Base-by-base conservation (phyloP, 352 stramenopile species). In the Phytopythium cucurbitacearum region DNA sequence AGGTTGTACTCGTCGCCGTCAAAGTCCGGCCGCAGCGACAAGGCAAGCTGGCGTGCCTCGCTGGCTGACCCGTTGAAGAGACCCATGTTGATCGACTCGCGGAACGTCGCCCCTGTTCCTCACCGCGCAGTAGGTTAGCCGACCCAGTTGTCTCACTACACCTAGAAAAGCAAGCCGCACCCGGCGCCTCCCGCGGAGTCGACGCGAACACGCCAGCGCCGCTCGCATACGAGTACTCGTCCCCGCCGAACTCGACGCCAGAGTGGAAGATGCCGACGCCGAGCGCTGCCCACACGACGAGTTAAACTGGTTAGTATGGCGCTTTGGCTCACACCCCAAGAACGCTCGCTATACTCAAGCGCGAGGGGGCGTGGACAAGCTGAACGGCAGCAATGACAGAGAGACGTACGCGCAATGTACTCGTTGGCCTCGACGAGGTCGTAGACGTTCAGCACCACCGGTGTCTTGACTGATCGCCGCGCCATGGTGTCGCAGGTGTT, bases 201-300 rank as follows among this genome's bases (percentile, higher is more conserved):
- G 70, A 84, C 7, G 93, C 79, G 70, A 97, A 97, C 42, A 98
- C 78, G 40, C 94, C 94, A 7, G 79, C 88, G 41, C 91, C 90
- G 58, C 76, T 92, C 7, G 89, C 94, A 69, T 95, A 98, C 39
- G 82, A 96, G 59, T 95, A 98, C 67, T 98, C 94, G 40, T 85
- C 74, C 15, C 91, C 91, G 16, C 67, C 78, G 49, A 98, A 90
- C 66, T 98, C 91, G 36, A 98, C 70, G 63, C 94, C 94, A 43
- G 78, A 95, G 73, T 98, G 91, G 73, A 94, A 95, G 21, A 97
- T 66, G 12, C 89, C 94, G 21, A 98, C 72, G n/a, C 94, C 94
- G 28, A 85, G 60, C 49, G 62, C 71, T 85, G 59, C 21, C 7
- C 5, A 15, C 21, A 28, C 21, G 21, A 28, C 21, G 21, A 28